Percentiles rank a stretch among this genome's conserved stretches.
These are phyloP conservation scores for Porcisia deanei DNA, from an alignment of 208 protist genomes.

Conservation along the genomic window DNA sequence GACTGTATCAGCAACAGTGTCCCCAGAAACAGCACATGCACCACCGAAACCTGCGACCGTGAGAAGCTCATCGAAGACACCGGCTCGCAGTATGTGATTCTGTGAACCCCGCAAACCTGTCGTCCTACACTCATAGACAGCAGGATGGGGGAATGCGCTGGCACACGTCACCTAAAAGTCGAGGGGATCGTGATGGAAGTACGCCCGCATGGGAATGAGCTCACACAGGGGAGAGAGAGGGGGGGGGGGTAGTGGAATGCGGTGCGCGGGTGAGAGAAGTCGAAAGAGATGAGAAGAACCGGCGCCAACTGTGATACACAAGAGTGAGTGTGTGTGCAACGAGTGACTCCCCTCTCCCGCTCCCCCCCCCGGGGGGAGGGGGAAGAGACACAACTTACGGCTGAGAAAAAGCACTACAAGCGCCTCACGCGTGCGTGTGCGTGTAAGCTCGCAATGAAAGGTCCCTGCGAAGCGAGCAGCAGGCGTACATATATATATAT, in stretches of 20 bases:
- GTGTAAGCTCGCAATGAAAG: neutral
- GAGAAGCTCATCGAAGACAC: neutral
- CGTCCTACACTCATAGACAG: neutral
- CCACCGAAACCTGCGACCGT: neutral
- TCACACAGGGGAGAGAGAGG: neutral
- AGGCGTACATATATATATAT: neutral
- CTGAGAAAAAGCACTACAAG: neutral
- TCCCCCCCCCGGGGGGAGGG: neutral
- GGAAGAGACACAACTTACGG: neutral
- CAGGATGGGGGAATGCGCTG: too few species aligned
- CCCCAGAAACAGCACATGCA: neutral
- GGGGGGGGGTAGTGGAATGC: neutral
- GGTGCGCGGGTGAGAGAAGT: neutral
- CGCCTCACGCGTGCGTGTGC: neutral
- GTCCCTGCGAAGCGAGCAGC: neutral
- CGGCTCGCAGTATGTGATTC: neutral
- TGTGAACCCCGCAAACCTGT: neutral
- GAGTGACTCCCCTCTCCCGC: neutral
- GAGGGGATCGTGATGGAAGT: neutral
- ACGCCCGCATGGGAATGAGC: neutral
- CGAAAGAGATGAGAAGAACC: neutral
- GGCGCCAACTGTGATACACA: neutral
- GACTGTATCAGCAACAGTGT: neutral
- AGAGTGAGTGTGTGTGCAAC: neutral
- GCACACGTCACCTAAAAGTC: neutral